Base-by-base conservation (phyloP, 305 asterid species). In the Stenogyne calaminthoides region DNA sequence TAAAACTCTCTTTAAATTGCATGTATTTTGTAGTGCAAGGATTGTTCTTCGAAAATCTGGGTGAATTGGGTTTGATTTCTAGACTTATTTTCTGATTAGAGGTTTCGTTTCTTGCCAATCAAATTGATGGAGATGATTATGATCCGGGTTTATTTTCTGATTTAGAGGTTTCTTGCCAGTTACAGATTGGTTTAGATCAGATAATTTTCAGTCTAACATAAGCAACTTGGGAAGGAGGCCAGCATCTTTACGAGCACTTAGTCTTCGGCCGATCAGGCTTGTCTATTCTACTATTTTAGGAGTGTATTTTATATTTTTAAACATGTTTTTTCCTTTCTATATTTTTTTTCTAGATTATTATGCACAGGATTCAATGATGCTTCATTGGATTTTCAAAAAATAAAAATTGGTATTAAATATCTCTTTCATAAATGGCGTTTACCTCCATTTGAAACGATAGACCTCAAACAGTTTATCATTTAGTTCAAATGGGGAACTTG, bases 361-460 rank as follows among this genome's bases (percentile, higher is more conserved):
- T 39, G 64, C 83, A 90, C 95, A 86, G 97, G 97, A 54, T 90
- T 90, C 75, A 90, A 90, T 19, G 97, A 90, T 76, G n/a, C n/a
- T n/a, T n/a, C n/a, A n/a, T n/a, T n/a, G n/a, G n/a, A n/a, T n/a
- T n/a, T n/a, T n/a, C n/a, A n/a, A n/a, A n/a, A n/a, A n/a, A n/a
- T n/a, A n/a, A n/a, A n/a, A n/a, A n/a, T n/a, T n/a, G 97, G 29
- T 1, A 3, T 25, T 25, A 25, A 25, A 25, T 25, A 25, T 25
- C 97, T 58, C 82, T 87, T 25, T 25, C 29, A 25, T 3, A 7
- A 90, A 90, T 73, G 97, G 95, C 16, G 84, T 87, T 76, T 76
- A 68, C 92, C 61, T 77, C 95, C 20, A 76, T 87, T 61, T 80
- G 84, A 82, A 88, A 79, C 42, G 81, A 36, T 37, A n/a, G 39